These are phyloP conservation scores for Phytophthora kernoviae DNA, from an alignment of 352 stramenopile species.

Conservation along the genomic window DNA sequence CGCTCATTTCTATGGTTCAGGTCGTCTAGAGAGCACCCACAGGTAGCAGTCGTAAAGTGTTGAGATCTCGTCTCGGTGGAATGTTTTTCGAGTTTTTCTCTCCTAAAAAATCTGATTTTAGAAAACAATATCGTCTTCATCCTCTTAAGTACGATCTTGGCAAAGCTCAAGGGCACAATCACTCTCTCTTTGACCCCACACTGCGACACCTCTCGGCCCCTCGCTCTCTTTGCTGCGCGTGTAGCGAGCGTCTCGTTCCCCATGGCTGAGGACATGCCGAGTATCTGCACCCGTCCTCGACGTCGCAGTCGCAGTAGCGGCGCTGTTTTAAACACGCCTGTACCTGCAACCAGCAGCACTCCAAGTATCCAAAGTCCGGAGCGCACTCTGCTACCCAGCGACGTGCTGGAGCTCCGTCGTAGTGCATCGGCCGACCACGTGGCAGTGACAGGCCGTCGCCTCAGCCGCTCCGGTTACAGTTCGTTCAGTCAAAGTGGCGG, in stretches of 20 bases:
- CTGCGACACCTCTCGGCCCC: slow-evolving; percentile 6
- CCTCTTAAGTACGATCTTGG: neutral
- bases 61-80: too few relatives aligned
- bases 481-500: slow-evolving; percentile 29
- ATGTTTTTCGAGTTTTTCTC: too few relatives aligned
- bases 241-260: too few relatives aligned
- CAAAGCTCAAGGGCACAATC: neutral
- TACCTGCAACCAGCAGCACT: slow-evolving; percentile 41
- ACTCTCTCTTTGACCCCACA: too few relatives aligned
- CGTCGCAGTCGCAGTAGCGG: slow-evolving; percentile 78
- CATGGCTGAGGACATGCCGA: slow-evolving; percentile 32
- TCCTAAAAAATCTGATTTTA: slow-evolving; percentile 5
- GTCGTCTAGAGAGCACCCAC: too few relatives aligned
- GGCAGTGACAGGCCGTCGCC: slow-evolving; percentile 18
- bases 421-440: slow-evolving; percentile 42
- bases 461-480: slow-evolving; percentile 38
- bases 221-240: slow-evolving; percentile 1
- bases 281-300: slow-evolving; percentile 26
- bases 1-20: slow-evolving; percentile 41
- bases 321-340: slow-evolving; percentile 87
- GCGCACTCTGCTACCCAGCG: slow-evolving; percentile 30
- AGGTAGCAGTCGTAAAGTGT: too few relatives aligned
- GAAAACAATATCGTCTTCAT: too few relatives aligned
- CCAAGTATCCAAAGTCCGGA: slow-evolving; percentile 33
- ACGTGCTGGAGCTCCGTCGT: slow-evolving; percentile 46